Evolutionary conservation across 371 early-diverging fungal genomes (phyloP), one percentile per base, ranked within the genome.

Genomic region (Mortierella sp.): DNA sequence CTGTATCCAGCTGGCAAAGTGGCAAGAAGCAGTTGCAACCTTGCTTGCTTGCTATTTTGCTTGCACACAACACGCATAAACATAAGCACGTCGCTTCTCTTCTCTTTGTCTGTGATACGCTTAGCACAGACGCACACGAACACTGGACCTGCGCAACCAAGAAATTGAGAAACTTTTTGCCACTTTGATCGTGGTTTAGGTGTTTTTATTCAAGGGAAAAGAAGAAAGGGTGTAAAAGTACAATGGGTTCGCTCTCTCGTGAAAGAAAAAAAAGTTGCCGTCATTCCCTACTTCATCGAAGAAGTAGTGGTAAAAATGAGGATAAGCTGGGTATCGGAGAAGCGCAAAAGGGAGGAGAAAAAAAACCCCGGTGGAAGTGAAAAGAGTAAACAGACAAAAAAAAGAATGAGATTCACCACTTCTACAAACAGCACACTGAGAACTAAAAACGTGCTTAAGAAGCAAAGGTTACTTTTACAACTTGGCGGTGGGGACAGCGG

Each of bases 401-500:
- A 24, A 48, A 14, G 8, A 48, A 48, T 10, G 48, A 48, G 8
- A 48, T 1, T 10, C 49, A 49, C 18, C 14, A 49, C 14, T 35
- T 6, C 32, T 16, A 32, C 32, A 5, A 60, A 60, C 32, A 18
- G 35, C 63, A 63, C 35, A 51, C 63, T 6, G 32, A 63, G 21
- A 35, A 63, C 16, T 14, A 38, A 21, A 35, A 68, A 14, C 68
- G 24, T 21, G 24, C 14, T 21, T 21, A 8, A 41, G 41, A 41
- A 4, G 41, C 41, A 41, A n/a, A 51, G 38, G 7, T 32, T 27
- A 21, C 44, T 41, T 55, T 44, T 83, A 84, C 76, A 84, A 51
- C 72, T 81, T 84, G 41, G 85, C 71, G 11, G 80, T 65, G 54
- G 84, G 81, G 27, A 46, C 35, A 51, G 78, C 55, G 14, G 73